Evolutionary conservation across 805 yeast species (phyloP).

Genomic region (Candida verbasci): DNA sequence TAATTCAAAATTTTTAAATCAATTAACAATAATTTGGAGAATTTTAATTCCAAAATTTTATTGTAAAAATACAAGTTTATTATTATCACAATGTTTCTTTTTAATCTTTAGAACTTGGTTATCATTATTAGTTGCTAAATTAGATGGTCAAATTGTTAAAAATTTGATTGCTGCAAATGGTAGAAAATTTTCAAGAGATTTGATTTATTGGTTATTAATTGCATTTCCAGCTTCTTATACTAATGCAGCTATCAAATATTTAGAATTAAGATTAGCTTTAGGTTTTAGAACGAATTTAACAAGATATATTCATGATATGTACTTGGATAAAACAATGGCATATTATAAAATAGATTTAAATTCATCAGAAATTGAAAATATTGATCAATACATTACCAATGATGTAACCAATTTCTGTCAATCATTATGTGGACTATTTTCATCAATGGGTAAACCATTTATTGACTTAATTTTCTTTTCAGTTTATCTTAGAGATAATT

Average conservation of each 20-base stretch:
- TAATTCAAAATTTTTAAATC: conserved; percentile 66
- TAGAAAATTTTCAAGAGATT: conserved; percentile 66
- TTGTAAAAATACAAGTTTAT: conserved; percentile 61
- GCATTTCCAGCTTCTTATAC: conserved; percentile 94
- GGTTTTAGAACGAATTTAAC: conserved; percentile 81
- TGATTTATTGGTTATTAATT: conserved; percentile 80
- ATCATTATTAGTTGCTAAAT: conserved; percentile 75
- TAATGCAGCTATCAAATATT: conserved; percentile 80
- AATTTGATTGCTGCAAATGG: conserved; percentile 82
- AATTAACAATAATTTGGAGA: conserved; percentile 71
- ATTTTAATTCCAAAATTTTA: conserved; percentile 74
- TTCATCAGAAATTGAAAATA: conserved; percentile 50
- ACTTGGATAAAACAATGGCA: conserved; percentile 73
- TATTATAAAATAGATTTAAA: conserved; percentile 77
- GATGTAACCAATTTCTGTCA: conserved; percentile 80
- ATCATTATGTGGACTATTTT: conserved; percentile 76
- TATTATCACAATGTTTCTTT: conserved; percentile 69
- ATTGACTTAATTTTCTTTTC: conserved; percentile 83
- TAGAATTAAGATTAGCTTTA: conserved; percentile 71
- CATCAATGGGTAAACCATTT: conserved; percentile 87
- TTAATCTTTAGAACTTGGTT: conserved; percentile 82
- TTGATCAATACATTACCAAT: conserved; percentile 83
- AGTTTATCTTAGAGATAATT: conserved; percentile 73
- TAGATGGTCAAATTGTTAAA: conserved; percentile 89
- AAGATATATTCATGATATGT: conserved; percentile 86